A percentile compares a stretch with the other conserved stretches of the same genome.
phyloP scores from a whole-genome alignment of 768 basidiomycete species.

The Tricholoma bakamatsutake region DNA sequence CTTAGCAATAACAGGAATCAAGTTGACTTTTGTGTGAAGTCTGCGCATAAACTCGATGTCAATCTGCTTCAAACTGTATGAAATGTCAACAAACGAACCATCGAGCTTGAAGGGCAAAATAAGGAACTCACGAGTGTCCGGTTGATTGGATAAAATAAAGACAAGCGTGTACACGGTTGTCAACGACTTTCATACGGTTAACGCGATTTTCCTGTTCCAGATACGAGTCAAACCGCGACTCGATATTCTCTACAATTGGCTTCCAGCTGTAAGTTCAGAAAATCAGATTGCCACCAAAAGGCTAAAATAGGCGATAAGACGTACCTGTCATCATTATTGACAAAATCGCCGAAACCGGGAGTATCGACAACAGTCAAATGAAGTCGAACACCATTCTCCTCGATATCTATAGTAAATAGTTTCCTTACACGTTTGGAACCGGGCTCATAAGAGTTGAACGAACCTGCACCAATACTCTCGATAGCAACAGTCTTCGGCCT shows the following conservation, averaged over 20 bases:
- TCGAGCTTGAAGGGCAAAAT: background rate
- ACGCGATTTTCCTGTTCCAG: conserved; percentile 98
- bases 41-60: conserved; percentile 99
- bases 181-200: conserved; percentile 87
- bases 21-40: conserved; percentile 94
- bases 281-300: conserved; percentile 11
- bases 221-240: conserved; percentile 95
- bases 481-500: conserved; percentile 92
- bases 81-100: conserved; percentile 1
- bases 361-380: conserved; percentile 99
- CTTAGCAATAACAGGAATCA: conserved; percentile 98
- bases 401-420: conserved; percentile 69
- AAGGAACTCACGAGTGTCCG: conserved; percentile 80
- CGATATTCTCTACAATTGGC: conserved; percentile 97
- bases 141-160: conserved; percentile 99
- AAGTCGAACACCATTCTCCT: conserved; percentile 95
- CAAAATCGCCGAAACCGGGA: conserved; percentile 98
- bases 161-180: conserved; percentile 98
- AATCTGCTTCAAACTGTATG: conserved; percentile 83
- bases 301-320: conserved; percentile 17
- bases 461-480: conserved; percentile 97
- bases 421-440: conserved; percentile 15
- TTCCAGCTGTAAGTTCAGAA: conserved; percentile 68
- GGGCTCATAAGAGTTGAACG: conserved; percentile 22
- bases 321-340: conserved; percentile 97